phyloP scores from a whole-genome alignment of 495 filamentous ascomycete species.

The Penicillium desertorum region DNA sequence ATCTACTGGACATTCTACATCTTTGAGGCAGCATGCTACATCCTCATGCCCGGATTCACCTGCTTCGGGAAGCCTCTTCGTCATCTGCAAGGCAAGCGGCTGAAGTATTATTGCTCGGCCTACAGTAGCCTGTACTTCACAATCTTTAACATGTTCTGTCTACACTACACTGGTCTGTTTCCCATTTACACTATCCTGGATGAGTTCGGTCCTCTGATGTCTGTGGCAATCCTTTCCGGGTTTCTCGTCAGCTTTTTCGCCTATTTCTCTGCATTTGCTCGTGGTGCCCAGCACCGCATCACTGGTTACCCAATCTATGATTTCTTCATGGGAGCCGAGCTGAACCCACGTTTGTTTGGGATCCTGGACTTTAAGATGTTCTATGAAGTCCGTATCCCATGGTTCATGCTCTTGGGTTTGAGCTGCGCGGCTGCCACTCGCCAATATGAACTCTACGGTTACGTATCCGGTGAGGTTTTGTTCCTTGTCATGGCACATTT shows the following conservation, averaged over 20 bases:
- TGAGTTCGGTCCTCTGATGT: conserved; percentile 84
- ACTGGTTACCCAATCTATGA: conserved; percentile 90
- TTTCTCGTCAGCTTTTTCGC: conserved; percentile 72
- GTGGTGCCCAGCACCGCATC: conserved; percentile 65
- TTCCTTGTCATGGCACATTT: conserved; percentile 91
- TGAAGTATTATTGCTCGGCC: conserved; percentile 84
- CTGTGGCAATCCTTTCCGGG: conserved; percentile 83
- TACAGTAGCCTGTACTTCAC: conserved; percentile 76
- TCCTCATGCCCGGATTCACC: conserved; percentile 75
- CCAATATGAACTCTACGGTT: conserved; percentile 85
- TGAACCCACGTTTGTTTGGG: conserved; percentile 80
- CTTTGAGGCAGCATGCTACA: conserved; percentile 72
- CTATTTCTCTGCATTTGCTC: conserved; percentile 71
- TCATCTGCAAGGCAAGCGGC: conserved; percentile 68
- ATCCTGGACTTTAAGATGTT: conserved; percentile 98
- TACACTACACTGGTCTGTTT: conserved; percentile 74
- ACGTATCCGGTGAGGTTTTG: conserved; percentile 77
- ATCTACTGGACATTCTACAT: conserved; percentile 88
- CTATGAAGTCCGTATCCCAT: conserved; percentile 92
- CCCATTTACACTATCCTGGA: conserved; percentile 81
- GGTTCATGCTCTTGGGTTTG: conserved; percentile 86
- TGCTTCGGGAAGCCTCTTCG: conserved; percentile 67
- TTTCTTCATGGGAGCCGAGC: conserved; percentile 98
- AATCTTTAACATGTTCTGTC: conserved; percentile 57
- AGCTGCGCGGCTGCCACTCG: conserved; percentile 72